Base-by-base conservation (phyloP, 2,329 filamentous ascomycete genomes). In the Neofusicoccum parvum region DNA sequence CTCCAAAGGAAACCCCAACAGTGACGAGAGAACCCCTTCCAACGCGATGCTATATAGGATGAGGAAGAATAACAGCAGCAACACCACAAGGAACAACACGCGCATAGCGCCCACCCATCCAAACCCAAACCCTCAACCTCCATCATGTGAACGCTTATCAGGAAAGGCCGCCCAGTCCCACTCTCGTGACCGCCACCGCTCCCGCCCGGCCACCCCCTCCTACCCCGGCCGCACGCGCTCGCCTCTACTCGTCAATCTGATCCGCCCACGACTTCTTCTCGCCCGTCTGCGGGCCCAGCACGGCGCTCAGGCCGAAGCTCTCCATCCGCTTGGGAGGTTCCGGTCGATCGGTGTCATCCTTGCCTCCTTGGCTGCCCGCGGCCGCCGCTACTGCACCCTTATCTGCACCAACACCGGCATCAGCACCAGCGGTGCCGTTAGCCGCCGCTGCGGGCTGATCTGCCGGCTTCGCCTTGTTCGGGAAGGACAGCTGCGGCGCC, bases 251-350 rank as follows among this genome's bases (percentile, higher is more conserved):
- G 27, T 62, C 64, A 5, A 65, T 23, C 54, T 65, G 54, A 53
- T 65, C 64, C 37, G 64, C 64, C 64, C 64, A 65, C n/a, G 53
- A 60, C 54, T 41, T 59, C 59, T 50, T 62, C 59, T 62, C 46
- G 10, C 59, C 53, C 12, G 23, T 20, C 20, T 45, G 12, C 39
- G 5, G 14, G 5, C 54, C 63, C 63, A 59, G 23, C 27, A 56
- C 50, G 7, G 34, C 54, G 12, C 45, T 60, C 23, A 65, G 32
- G 11, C 64, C 64, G n/a, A 65, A 65, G 23, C 64, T 65, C 64
- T 65, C 64, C 10, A 65, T 14, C 5, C 64, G 48, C 54, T 41
- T 43, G 3, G 56, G 64, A 37, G 64, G 53, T 12, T 37, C 34
- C 5, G 54, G 53, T n/a, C 48, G 34, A 5, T 20, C 27, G 15